Conservation (phyloP, 306 rosid genomes). For the Dryas alaskensis region DNA sequence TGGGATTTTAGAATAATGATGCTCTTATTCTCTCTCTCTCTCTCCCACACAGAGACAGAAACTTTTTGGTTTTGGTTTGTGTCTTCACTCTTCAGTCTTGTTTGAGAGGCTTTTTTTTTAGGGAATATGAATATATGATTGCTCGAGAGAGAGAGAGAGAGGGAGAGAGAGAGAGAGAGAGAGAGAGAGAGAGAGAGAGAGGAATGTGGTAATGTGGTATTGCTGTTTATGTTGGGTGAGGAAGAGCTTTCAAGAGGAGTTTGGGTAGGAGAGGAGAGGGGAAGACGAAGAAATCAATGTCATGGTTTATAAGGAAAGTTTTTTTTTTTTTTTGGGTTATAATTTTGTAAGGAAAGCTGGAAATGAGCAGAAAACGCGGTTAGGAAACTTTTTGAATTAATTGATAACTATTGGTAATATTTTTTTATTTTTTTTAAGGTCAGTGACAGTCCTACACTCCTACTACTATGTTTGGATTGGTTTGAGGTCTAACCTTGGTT, state of each 20-base stretch:
- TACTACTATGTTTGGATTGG: background rate
- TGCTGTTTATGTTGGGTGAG: slow-evolving; percentile 4
- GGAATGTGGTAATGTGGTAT: slow-evolving; percentile 11
- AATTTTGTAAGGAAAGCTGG: no score
- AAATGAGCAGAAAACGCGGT: background rate
- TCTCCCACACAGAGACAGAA: background rate
- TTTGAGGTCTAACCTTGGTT: background rate
- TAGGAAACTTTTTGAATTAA: background rate
- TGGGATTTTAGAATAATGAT: background rate
- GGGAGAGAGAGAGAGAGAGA: slow-evolving; percentile 29
- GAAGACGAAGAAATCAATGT: slow-evolving; percentile 23
- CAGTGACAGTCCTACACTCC: background rate
- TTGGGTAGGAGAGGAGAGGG: slow-evolving; percentile 14
- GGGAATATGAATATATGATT: slow-evolving; percentile 4
- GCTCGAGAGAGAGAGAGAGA: slow-evolving; percentile 1
- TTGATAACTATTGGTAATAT: background rate
- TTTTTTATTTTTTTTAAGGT: background rate
- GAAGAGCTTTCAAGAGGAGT: slow-evolving; percentile 45
- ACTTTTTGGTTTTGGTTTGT: slow-evolving; percentile 23
- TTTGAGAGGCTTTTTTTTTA: slow-evolving; percentile 14
- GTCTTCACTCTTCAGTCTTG: slow-evolving; percentile 8
- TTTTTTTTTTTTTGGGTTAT: no score
- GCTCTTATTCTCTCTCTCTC: slow-evolving; percentile 23
- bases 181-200: slow-evolving; percentile 22
- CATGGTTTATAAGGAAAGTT: background rate